Evolutionary conservation across 2,329 filamentous ascomycete species (phyloP).

Genomic region (Diaporthe citri): DNA sequence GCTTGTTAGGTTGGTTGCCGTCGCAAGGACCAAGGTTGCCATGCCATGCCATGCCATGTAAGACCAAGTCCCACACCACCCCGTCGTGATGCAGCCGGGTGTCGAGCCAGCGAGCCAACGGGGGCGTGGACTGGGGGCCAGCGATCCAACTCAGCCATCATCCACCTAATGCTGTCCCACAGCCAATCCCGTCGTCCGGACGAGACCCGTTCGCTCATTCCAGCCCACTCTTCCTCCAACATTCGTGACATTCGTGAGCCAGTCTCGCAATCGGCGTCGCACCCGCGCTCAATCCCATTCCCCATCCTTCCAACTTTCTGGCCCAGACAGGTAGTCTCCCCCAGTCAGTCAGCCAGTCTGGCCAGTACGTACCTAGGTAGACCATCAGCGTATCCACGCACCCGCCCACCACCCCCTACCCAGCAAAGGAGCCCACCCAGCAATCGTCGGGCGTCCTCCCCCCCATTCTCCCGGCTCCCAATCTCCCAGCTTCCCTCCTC

Average conservation of each 20-base stretch:
- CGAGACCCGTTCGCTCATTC: constrained; percentile 28
- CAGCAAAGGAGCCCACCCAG: constrained; percentile 3
- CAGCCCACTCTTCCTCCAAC: constrained; percentile 34
- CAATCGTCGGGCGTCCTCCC: constrained; percentile 35
- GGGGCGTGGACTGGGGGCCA: constrained; percentile 19
- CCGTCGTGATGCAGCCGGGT: constrained; percentile 25
- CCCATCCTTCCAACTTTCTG: constrained; percentile 27
- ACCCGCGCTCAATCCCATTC: constrained; percentile 37
- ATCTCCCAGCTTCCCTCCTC: constrained; percentile 17
- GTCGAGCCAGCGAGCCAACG: constrained; percentile 26
- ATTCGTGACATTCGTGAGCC: constrained; percentile 28
- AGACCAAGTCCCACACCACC: constrained; percentile 33
- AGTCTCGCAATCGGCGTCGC: constrained; percentile 38
- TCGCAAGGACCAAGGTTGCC: constrained; percentile 17
- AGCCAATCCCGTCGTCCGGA: constrained; percentile 34
- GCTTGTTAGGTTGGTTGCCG: background rate
- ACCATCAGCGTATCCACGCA: constrained; percentile 9
- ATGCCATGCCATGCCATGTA: constrained; percentile 25
- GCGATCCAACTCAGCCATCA: constrained; percentile 29
- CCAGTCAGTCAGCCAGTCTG: constrained; percentile 15
- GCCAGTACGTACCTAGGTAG: constrained; percentile 13
- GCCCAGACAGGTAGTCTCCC: background rate
- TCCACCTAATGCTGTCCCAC: constrained; percentile 29
- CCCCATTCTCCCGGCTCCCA: constrained; percentile 29
- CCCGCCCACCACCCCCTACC: constrained; percentile 25